These are phyloP conservation scores for Globisporangium heterothallicum DNA, from an alignment of 352 stramenopile species.

Conservation along the genomic window DNA sequence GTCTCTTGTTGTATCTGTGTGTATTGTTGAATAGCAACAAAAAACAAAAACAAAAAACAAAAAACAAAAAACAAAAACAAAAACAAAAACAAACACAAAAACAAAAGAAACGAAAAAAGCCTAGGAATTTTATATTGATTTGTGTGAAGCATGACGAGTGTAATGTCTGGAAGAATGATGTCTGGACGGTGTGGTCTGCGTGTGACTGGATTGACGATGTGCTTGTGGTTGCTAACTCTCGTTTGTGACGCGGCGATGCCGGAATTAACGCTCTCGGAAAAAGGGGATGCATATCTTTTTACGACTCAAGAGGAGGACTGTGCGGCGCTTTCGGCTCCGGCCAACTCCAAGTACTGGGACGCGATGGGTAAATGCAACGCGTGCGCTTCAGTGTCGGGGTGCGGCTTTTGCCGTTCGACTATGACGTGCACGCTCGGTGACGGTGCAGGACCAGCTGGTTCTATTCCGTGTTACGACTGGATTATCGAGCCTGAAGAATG, in stretches of 20 bases:
- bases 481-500: conserved; percentile 55
- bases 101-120: background rate
- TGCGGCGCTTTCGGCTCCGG: conserved; percentile 39
- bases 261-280: no score
- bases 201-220: conserved; percentile 9
- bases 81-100: background rate
- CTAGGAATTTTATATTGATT: conserved; percentile 5
- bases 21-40: background rate
- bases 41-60: background rate
- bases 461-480: conserved; percentile 53
- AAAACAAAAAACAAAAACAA: background rate
- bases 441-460: conserved; percentile 34
- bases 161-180: conserved; percentile 5
- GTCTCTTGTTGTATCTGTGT: background rate
- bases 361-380: conserved; percentile 62
- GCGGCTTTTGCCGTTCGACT: conserved; percentile 90
- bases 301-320: conserved; percentile 26
- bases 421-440: conserved; percentile 79
- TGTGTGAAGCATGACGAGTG: conserved; percentile 6
- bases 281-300: background rate
- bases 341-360: conserved; percentile 52
- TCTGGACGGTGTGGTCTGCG: background rate
- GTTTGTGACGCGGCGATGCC: conserved; percentile 4
- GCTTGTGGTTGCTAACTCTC: conserved; percentile 11
- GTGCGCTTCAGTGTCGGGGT: conserved; percentile 60